Percentiles rank a stretch among this genome's conserved stretches.
Conservation (phyloP, 2,329 filamentous ascomycete genomes). For the Claviceps purpurea region DNA sequence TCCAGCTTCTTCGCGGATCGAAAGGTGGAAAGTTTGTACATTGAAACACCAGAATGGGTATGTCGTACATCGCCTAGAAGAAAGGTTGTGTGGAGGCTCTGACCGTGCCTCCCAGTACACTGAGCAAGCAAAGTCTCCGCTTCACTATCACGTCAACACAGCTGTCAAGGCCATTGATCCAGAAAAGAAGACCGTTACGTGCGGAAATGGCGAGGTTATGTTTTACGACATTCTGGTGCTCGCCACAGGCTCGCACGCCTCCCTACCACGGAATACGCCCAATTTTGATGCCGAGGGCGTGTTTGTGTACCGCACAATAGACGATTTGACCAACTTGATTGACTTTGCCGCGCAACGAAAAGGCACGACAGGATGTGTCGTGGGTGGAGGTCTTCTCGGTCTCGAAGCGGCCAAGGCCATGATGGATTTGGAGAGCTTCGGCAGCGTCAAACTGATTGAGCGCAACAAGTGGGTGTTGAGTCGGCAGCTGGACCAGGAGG, state of each 20-base stretch:
- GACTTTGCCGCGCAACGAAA: slow-evolving; percentile 53
- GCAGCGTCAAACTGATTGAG: slow-evolving; percentile 66
- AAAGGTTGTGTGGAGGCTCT: background rate
- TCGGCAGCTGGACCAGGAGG: slow-evolving; percentile 69
- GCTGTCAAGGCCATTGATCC: slow-evolving; percentile 52
- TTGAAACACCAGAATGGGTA: slow-evolving; percentile 77
- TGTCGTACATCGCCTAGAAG: slow-evolving; percentile 1
- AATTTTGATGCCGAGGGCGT: slow-evolving; percentile 70
- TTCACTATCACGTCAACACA: slow-evolving; percentile 66
- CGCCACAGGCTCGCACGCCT: slow-evolving; percentile 74
- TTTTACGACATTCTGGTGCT: slow-evolving; percentile 71
- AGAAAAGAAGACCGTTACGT: slow-evolving; percentile 51
- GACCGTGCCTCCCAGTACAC: slow-evolving; percentile 40
- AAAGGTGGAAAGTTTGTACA: slow-evolving; percentile 72
- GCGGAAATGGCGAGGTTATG: slow-evolving; percentile 54
- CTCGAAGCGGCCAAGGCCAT: slow-evolving; percentile 86
- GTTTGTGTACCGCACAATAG: slow-evolving; percentile 80
- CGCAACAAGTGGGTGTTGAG: slow-evolving; percentile 72
- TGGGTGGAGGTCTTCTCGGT: slow-evolving; percentile 74
- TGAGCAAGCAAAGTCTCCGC: slow-evolving; percentile 49
- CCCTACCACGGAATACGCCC: slow-evolving; percentile 57
- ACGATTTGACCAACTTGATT: slow-evolving; percentile 67
- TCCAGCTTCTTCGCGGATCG: slow-evolving; percentile 83
- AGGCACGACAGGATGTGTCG: slow-evolving; percentile 58
- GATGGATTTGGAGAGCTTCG: slow-evolving; percentile 68